These are phyloP conservation scores for Elsinoe australis DNA, from an alignment of 2,329 filamentous ascomycete species.

Conservation along the genomic window DNA sequence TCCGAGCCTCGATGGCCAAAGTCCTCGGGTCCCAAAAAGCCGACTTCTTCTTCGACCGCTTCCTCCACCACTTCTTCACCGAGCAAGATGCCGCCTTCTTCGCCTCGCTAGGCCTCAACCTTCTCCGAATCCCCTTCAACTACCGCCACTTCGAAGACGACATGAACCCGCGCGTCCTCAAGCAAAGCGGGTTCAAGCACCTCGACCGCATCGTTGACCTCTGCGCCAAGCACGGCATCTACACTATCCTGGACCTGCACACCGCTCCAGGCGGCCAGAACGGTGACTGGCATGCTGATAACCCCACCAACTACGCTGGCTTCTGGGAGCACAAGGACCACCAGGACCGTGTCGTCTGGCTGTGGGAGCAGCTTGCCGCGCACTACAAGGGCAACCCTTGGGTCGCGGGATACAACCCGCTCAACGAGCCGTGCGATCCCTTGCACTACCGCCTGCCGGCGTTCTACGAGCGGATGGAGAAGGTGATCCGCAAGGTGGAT, in stretches of 20 bases:
- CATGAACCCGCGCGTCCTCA: slow-evolving; percentile 43
- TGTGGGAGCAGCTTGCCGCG: slow-evolving; percentile 43
- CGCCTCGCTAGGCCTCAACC: slow-evolving; percentile 49
- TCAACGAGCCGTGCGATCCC: slow-evolving; percentile 47
- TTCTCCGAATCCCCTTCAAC: slow-evolving; percentile 54
- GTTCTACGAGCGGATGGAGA: slow-evolving; percentile 43
- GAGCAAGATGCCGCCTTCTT: slow-evolving; percentile 53
- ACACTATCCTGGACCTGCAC: slow-evolving; percentile 47
- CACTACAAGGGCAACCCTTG: slow-evolving; percentile 41
- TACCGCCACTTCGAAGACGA: slow-evolving; percentile 50
- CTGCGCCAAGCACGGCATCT: slow-evolving; percentile 42
- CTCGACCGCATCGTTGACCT: slow-evolving; percentile 44
- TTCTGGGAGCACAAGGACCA: slow-evolving; percentile 48
- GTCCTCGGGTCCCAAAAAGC: slow-evolving; percentile 51
- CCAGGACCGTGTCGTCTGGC: slow-evolving; percentile 44
- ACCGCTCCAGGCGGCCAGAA: slow-evolving; percentile 45
- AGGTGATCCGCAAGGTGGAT: slow-evolving; percentile 41
- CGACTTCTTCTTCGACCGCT: slow-evolving; percentile 53
- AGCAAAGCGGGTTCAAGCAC: slow-evolving; percentile 43
- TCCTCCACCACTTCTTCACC: slow-evolving; percentile 52
- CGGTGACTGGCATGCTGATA: slow-evolving; percentile 46
- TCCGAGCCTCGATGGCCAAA: slow-evolving; percentile 46
- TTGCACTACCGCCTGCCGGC: slow-evolving; percentile 39
- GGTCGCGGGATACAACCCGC: slow-evolving; percentile 47
- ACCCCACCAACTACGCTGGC: slow-evolving; percentile 37